phyloP scores from a whole-genome alignment of 768 basidiomycete genomes.

The Antrodiella citrinella region DNA sequence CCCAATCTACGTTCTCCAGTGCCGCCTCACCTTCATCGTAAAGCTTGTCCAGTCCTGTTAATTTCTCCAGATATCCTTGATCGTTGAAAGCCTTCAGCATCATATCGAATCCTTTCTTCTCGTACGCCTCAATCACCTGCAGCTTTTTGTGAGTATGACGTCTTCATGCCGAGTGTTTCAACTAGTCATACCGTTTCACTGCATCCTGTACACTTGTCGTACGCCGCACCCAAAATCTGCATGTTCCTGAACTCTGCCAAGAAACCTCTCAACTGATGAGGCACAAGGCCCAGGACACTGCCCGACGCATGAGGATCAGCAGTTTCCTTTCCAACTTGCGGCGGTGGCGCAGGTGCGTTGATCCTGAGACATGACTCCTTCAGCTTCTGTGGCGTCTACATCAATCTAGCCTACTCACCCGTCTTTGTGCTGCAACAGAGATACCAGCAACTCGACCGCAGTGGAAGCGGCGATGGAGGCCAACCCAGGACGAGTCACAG shows the following conservation, averaged over 20 bases:
- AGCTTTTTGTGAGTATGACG: neutral
- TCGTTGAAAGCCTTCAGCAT: slow-evolving; percentile 80
- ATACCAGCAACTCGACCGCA: slow-evolving; percentile 87
- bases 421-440: slow-evolving; percentile 81
- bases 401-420: too few species aligned
- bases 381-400: neutral
- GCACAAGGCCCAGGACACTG: slow-evolving; percentile 77
- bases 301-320: slow-evolving; percentile 24
- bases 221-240: slow-evolving; percentile 80
- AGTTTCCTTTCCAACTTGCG: slow-evolving; percentile 16
- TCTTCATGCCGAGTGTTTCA: slow-evolving; percentile 3
- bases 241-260: slow-evolving; percentile 82
- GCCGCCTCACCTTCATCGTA: slow-evolving; percentile 43
- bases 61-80: slow-evolving; percentile 47
- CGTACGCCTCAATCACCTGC: slow-evolving; percentile 79
- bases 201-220: slow-evolving; percentile 85
- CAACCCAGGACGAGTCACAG: slow-evolving; percentile 91
- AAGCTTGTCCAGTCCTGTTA: slow-evolving; percentile 51
- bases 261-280: slow-evolving; percentile 91
- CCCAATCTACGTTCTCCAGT: slow-evolving; percentile 43
- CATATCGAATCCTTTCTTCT: slow-evolving; percentile 72
- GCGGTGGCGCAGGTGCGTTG: slow-evolving; percentile 65
- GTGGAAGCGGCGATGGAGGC: slow-evolving; percentile 89
- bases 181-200: slow-evolving; percentile 69
- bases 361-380: slow-evolving; percentile 31